Percentiles rank a stretch among this genome's conserved stretches.
Evolutionary conservation across 306 rosid genomes (phyloP).

Genomic region (Medicago arabica): DNA sequence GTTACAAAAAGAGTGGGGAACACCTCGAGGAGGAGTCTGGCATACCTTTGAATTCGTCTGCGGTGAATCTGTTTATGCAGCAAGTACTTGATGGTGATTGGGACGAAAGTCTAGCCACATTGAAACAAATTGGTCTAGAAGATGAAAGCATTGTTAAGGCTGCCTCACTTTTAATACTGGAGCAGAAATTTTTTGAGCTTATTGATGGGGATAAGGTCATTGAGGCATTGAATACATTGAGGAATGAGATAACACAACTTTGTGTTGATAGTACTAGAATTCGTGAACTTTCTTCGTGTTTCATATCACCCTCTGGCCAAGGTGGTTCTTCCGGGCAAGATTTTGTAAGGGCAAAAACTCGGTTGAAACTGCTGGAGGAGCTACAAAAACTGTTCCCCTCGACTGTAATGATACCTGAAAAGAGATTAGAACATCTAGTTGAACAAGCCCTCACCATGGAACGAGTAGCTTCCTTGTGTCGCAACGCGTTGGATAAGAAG

Average conservation of each 20-base stretch:
- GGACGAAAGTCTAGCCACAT: slow-evolving; percentile 71
- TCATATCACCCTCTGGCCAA: slow-evolving; percentile 56
- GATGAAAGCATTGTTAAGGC: slow-evolving; percentile 63
- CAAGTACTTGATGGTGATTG: slow-evolving; percentile 80
- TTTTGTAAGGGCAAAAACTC: slow-evolving; percentile 53
- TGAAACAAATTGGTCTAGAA: slow-evolving; percentile 69
- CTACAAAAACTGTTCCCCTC: slow-evolving; percentile 89
- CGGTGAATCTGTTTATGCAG: slow-evolving; percentile 73
- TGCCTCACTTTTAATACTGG: slow-evolving; percentile 80
- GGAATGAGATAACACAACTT: slow-evolving; percentile 80
- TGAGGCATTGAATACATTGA: slow-evolving; percentile 83
- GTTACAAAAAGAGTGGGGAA: slow-evolving; percentile 82
- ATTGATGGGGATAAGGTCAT: slow-evolving; percentile 65
- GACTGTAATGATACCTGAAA: slow-evolving; percentile 82
- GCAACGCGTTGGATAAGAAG: slow-evolving; percentile 78
- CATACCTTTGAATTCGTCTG: slow-evolving; percentile 72
- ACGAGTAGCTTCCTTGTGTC: slow-evolving; percentile 79
- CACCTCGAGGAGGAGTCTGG: slow-evolving; percentile 94
- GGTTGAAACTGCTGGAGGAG: slow-evolving; percentile 73
- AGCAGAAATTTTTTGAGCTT: slow-evolving; percentile 88
- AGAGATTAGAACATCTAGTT: slow-evolving; percentile 89
- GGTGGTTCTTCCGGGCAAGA: slow-evolving; percentile 50
- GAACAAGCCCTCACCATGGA: slow-evolving; percentile 89
- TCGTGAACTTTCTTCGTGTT: slow-evolving; percentile 76
- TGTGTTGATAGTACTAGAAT: slow-evolving; percentile 62